phyloP scores from a whole-genome alignment of 2,329 filamentous ascomycete species.

The Verticillium klebahnii region DNA sequence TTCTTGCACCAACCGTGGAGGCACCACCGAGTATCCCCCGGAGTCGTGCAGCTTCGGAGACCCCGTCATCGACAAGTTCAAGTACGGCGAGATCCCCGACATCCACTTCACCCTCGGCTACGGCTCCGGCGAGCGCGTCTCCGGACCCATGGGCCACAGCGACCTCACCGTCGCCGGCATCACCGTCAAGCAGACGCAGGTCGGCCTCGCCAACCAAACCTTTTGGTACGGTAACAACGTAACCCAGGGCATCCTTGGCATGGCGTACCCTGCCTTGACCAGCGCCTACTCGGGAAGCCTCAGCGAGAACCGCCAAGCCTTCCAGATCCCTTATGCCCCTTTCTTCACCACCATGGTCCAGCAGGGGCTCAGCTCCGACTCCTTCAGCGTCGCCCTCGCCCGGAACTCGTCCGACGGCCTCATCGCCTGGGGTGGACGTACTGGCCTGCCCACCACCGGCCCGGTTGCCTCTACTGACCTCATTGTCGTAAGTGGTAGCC shows the following conservation, averaged over 20 bases:
- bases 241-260: constrained; percentile 45
- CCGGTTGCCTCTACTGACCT: constrained; percentile 32
- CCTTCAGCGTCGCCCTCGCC: constrained; percentile 43
- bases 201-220: constrained; percentile 43
- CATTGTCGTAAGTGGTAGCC: constrained; percentile 36
- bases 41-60: constrained; percentile 36
- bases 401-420: constrained; percentile 41
- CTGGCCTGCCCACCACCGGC: constrained; percentile 28
- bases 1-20: constrained; percentile 32
- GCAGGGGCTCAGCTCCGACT: constrained; percentile 37
- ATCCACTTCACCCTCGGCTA: constrained; percentile 43
- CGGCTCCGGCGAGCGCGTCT: constrained; percentile 42
- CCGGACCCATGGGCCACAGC: constrained; percentile 41
- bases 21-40: constrained; percentile 21
- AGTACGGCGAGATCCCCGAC: constrained; percentile 29
- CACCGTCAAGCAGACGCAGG: constrained; percentile 37
- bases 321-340: constrained; percentile 39
- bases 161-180: constrained; percentile 42
- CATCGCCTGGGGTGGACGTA: constrained; percentile 38
- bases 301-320: constrained; percentile 31
- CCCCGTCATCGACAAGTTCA: constrained; percentile 32
- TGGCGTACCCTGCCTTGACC: constrained; percentile 46
- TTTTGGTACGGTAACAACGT: constrained; percentile 48
- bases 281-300: constrained; percentile 39
- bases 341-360: constrained; percentile 43